These are phyloP conservation scores for Clarireedia paspali DNA, from an alignment of 2,329 filamentous ascomycete species.

Conservation along the genomic window DNA sequence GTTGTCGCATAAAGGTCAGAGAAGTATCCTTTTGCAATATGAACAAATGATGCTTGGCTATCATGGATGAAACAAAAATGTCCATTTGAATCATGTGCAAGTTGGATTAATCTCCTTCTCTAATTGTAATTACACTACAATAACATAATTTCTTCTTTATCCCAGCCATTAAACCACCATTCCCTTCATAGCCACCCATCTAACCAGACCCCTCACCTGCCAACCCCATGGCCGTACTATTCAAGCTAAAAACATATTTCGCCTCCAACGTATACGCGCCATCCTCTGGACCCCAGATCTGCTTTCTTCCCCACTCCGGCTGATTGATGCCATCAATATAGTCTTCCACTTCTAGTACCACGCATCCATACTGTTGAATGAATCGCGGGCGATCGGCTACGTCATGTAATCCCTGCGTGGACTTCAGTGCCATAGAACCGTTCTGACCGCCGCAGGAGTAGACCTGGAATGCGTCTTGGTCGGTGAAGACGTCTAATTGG, in stretches of 20 bases:
- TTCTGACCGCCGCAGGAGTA: slow-evolving; percentile 77
- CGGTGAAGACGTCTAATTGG: slow-evolving; percentile 69
- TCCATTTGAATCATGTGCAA: too few species aligned
- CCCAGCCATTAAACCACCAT: too few species aligned
- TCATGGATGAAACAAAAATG: too few species aligned
- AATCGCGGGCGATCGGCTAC: slow-evolving; percentile 48
- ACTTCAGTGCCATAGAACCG: slow-evolving; percentile 61
- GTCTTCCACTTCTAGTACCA: slow-evolving; percentile 88
- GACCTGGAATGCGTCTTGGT: slow-evolving; percentile 83
- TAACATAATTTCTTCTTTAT: too few species aligned
- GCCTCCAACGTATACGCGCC: slow-evolving; percentile 56
- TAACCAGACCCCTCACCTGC: slow-evolving; percentile 12
- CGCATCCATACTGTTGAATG: slow-evolving; percentile 70
- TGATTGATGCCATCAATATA: slow-evolving; percentile 93
- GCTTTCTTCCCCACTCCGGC: slow-evolving; percentile 74
- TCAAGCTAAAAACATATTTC: slow-evolving; percentile 45
- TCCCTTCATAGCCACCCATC: background rate
- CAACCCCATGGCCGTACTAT: slow-evolving; percentile 11
- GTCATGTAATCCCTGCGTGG: slow-evolving; percentile 57
- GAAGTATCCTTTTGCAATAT: too few species aligned
- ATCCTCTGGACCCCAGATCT: slow-evolving; percentile 51
- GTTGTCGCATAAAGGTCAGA: too few species aligned
- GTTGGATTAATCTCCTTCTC: too few species aligned
- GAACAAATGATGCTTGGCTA: too few species aligned
- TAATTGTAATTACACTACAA: too few species aligned